phyloP scores from a whole-genome alignment of 768 basidiomycete species.

The Suillus variegatus region DNA sequence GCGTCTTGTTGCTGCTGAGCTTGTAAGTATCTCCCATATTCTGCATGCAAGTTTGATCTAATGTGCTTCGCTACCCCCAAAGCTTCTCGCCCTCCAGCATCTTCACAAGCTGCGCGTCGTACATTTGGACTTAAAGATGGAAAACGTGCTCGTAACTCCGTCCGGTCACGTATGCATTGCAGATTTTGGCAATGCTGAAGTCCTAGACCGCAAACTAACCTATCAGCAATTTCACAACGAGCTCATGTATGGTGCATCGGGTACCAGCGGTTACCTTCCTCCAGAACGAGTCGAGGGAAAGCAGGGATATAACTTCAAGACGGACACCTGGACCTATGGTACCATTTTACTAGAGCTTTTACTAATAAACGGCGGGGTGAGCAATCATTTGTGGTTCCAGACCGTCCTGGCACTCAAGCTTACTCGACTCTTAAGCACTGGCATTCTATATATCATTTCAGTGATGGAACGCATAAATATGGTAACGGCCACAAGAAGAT shows the following conservation, averaged over 20 bases:
- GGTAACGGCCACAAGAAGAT: neutral
- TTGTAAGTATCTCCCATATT: slow-evolving; percentile 8
- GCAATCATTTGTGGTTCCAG: neutral
- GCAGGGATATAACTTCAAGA: slow-evolving; percentile 43
- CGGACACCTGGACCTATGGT: slow-evolving; percentile 44
- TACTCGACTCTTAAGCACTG: slow-evolving; percentile 8
- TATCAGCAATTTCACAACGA: slow-evolving; percentile 8
- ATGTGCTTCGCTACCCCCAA: neutral
- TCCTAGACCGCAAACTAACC: slow-evolving; percentile 10
- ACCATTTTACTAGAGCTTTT: slow-evolving; percentile 14
- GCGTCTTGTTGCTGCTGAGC: slow-evolving; percentile 17
- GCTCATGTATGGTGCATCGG: slow-evolving; percentile 15
- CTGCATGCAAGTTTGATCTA: neutral
- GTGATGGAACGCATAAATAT: neutral
- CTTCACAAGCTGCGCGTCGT: slow-evolving; percentile 31
- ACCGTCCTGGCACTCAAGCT: neutral
- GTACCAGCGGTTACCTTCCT: slow-evolving; percentile 48
- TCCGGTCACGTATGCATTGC: slow-evolving; percentile 16
- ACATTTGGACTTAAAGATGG: slow-evolving; percentile 54
- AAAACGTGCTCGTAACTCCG: slow-evolving; percentile 47
- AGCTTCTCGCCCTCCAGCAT: slow-evolving; percentile 15
- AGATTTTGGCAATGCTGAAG: slow-evolving; percentile 20
- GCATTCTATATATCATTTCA: slow-evolving; percentile 7
- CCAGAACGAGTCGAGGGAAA: slow-evolving; percentile 40
- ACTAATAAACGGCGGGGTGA: slow-evolving; percentile 11